phyloP scores from a whole-genome alignment of 2,329 filamentous ascomycete genomes.

The Aspergillus viridinutans region DNA sequence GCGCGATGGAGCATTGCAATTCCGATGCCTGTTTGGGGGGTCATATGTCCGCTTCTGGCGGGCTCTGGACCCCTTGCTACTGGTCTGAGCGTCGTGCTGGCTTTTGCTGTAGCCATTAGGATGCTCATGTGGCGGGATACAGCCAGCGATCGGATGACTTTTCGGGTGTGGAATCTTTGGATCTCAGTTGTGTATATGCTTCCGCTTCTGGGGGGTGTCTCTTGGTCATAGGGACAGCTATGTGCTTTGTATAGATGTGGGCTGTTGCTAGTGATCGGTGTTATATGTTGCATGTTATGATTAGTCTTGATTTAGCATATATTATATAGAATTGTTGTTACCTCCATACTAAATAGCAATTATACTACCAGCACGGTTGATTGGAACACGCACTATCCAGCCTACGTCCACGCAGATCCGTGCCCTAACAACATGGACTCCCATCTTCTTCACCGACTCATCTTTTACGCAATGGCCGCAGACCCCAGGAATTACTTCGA shows the following conservation, averaged over 20 bases:
- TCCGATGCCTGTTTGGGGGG: background rate
- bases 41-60: background rate
- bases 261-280: background rate
- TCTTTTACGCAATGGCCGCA: too few species aligned
- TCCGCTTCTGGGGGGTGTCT: background rate
- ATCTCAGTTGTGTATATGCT: background rate
- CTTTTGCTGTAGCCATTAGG: background rate
- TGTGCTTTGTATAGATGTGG: background rate
- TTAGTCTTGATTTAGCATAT: background rate
- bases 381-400: too few species aligned
- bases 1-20: background rate
- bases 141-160: background rate
- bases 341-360: background rate
- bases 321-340: background rate
- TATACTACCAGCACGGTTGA: background rate
- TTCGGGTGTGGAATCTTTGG: slow-evolving; percentile 1
- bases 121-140: background rate
- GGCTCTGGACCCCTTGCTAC: background rate
- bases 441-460: too few species aligned
- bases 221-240: background rate
- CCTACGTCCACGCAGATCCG: too few species aligned
- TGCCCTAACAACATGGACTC: too few species aligned
- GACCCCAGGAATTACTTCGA: too few species aligned
- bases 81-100: background rate
- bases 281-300: background rate